phyloP scores from a whole-genome alignment of 768 basidiomycete genomes.

The Clitopilus hobsonii region DNA sequence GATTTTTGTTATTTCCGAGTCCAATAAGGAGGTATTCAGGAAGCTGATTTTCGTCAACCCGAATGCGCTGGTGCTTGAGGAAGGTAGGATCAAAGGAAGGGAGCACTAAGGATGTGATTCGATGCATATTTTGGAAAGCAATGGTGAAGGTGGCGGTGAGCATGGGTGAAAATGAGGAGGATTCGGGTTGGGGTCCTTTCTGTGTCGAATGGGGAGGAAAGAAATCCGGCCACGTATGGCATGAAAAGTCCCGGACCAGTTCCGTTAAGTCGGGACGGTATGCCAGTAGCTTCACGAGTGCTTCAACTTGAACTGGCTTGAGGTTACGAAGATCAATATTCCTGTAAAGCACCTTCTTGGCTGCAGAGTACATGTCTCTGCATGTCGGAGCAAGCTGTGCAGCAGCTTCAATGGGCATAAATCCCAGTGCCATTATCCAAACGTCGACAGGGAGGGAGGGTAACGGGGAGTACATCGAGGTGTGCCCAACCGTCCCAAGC shows the following conservation, averaged over 20 bases:
- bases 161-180: constrained; percentile 13
- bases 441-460: constrained; percentile 29
- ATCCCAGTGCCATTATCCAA: constrained; percentile 25
- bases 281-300: constrained; percentile 30
- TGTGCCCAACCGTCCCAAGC: background rate
- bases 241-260: constrained; percentile 32
- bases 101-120: constrained; percentile 32
- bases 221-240: constrained; percentile 38
- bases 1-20: constrained; percentile 25
- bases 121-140: constrained; percentile 43
- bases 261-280: constrained; percentile 35
- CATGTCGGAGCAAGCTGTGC: constrained; percentile 26
- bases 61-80: constrained; percentile 37
- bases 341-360: constrained; percentile 27
- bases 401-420: constrained; percentile 26
- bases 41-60: constrained; percentile 36
- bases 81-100: constrained; percentile 39
- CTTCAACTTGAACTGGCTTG: constrained; percentile 23
- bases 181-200: background rate
- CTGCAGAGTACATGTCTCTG: constrained; percentile 26
- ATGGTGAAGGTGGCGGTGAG: constrained; percentile 38
- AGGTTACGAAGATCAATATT: constrained; percentile 29
- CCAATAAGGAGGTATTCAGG: constrained; percentile 24
- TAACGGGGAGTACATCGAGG: constrained; percentile 1
- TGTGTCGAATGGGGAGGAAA: constrained; percentile 17